Conservation (phyloP, 257 asterid genomes). For the Nemophila menziesii region DNA sequence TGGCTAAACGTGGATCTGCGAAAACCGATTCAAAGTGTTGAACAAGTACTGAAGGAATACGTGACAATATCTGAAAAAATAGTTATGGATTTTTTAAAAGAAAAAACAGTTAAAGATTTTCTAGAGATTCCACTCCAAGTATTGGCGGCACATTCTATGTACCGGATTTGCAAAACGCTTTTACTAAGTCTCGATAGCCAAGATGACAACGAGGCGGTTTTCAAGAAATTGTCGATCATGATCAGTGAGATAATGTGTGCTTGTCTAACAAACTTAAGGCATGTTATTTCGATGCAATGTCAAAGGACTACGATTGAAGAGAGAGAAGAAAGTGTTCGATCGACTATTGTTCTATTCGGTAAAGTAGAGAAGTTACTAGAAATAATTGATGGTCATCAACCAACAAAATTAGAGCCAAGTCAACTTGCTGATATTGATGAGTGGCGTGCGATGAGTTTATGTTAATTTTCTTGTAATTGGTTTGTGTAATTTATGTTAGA, state of each 20-base stretch:
- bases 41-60: constrained; percentile 35
- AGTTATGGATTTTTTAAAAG: constrained; percentile 29
- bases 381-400: constrained; percentile 34
- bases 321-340: constrained; percentile 40
- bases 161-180: constrained; percentile 59
- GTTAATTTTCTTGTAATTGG: constrained; percentile 12
- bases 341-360: constrained; percentile 50
- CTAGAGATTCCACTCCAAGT: constrained; percentile 30
- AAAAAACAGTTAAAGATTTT: constrained; percentile 19
- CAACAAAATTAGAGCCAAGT: constrained; percentile 31
- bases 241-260: constrained; percentile 52
- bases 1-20: constrained; percentile 65
- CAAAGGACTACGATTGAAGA: constrained; percentile 41
- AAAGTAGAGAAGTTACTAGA: constrained; percentile 45
- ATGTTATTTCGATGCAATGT: constrained; percentile 41
- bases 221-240: constrained; percentile 36
- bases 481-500: background rate
- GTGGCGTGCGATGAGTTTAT: constrained; percentile 40
- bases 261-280: constrained; percentile 53
- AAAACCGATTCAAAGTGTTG: constrained; percentile 25
- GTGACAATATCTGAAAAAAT: constrained; percentile 39
- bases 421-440: constrained; percentile 35
- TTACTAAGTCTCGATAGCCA: constrained; percentile 18
- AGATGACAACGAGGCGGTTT: constrained; percentile 8
- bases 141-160: constrained; percentile 71